Conservation (phyloP, 2,329 filamentous ascomycete genomes). For the Tricladium varicosporioides region DNA sequence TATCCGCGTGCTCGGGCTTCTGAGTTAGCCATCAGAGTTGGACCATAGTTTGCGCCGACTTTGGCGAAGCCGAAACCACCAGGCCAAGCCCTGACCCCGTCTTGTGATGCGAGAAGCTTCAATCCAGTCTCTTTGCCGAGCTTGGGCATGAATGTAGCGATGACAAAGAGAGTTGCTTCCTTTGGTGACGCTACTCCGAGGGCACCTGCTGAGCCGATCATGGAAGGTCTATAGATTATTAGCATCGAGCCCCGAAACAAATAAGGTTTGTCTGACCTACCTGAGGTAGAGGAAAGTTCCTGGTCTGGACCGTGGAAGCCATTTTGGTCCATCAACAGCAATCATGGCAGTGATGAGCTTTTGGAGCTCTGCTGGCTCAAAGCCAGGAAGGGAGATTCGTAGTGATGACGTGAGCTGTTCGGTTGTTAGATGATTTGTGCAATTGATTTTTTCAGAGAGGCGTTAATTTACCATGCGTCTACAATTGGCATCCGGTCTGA, state of each 20-base stretch:
- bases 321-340: slow-evolving; percentile 71
- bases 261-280: neutral
- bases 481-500: slow-evolving; percentile 60
- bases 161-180: slow-evolving; percentile 86
- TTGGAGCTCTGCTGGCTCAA: slow-evolving; percentile 69
- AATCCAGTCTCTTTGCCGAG: slow-evolving; percentile 57
- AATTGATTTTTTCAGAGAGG: slow-evolving; percentile 77
- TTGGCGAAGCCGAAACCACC: slow-evolving; percentile 92
- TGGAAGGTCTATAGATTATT: slow-evolving; percentile 52
- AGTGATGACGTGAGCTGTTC: slow-evolving; percentile 50
- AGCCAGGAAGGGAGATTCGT: slow-evolving; percentile 73
- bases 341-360: slow-evolving; percentile 71
- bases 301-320: slow-evolving; percentile 69
- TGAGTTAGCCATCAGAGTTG: slow-evolving; percentile 72
- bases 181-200: slow-evolving; percentile 78
- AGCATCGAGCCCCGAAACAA: neutral
- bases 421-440: slow-evolving; percentile 38
- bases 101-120: slow-evolving; percentile 73
- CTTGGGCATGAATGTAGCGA: slow-evolving; percentile 61
- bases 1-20: slow-evolving; percentile 73
- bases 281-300: slow-evolving; percentile 75
- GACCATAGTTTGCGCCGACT: slow-evolving; percentile 91
- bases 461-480: slow-evolving; percentile 50
- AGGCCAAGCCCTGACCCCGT: slow-evolving; percentile 88
- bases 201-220: slow-evolving; percentile 79